Conservation (phyloP, 495 filamentous ascomycete species). For the Aspergillus kassunensis region DNA sequence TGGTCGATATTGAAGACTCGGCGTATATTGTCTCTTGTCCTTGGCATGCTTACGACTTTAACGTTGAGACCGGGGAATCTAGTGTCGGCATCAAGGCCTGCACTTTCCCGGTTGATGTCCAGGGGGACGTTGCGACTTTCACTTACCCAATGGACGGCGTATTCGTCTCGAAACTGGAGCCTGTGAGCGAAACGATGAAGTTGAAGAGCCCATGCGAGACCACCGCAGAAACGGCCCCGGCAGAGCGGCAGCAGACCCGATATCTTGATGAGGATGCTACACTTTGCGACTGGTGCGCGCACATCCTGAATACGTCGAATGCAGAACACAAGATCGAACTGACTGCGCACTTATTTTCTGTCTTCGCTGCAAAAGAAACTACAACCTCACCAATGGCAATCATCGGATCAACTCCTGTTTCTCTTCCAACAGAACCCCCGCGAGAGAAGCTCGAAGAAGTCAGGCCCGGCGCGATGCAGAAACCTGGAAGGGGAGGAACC, state of each 20-base stretch:
- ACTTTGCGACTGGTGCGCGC: constrained; percentile 50
- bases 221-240: not conserved
- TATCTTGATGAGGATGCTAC: constrained; percentile 45
- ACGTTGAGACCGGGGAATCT: constrained; percentile 53
- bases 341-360: constrained; percentile 43
- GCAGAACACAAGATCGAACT: constrained; percentile 53
- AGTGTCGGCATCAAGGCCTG: constrained; percentile 52
- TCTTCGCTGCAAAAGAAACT: constrained; percentile 39
- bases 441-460: constrained; percentile 42
- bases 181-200: constrained; percentile 49
- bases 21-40: constrained; percentile 52
- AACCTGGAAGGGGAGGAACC: constrained; percentile 40
- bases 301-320: constrained; percentile 47
- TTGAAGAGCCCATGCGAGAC: constrained; percentile 29
- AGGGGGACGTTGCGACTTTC: constrained; percentile 33
- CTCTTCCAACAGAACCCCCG: constrained; percentile 42
- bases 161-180: constrained; percentile 31
- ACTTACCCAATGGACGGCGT: constrained; percentile 25
- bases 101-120: constrained; percentile 45
- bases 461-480: constrained; percentile 41
- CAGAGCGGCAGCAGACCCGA: constrained; percentile 12
- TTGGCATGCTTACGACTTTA: constrained; percentile 56
- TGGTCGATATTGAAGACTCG: constrained; percentile 51
- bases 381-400: constrained; percentile 44
- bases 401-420: constrained; percentile 31